Evolutionary conservation across 106 monocot genomes (phyloP), one percentile per base, ranked within the genome.

Genomic region (Alisma plantagoaquatica): DNA sequence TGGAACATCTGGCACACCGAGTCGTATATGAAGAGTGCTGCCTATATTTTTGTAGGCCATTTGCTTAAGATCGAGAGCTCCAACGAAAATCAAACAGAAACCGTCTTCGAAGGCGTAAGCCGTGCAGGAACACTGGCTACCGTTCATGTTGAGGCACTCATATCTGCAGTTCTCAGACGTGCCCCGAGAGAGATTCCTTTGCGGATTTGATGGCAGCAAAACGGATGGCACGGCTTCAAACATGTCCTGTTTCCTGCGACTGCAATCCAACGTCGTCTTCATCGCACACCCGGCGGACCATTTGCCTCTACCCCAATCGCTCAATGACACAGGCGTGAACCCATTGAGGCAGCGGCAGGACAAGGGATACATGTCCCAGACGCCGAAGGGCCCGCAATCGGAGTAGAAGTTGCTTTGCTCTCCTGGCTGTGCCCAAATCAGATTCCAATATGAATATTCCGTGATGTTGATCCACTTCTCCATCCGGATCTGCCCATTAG

Each of bases 41-140:
- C 59, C 66, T n/a, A n/a, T n/a, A n/a, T n/a, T n/a, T n/a, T 44
- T 57, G 27, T 32, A 64, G 33, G 43, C 14, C 10, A 55, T 4
- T 23, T 77, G 54, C 23, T 44, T 61, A 27, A 71, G 65, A 49
- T 77, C 67, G 11, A 35, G 3, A 5, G 56, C 46, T 2, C 17
- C 44, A 9, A 31, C 56, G 22, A 22, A 49, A 70, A 70, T 70
- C 8, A 71, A 12, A 5, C 56, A 66, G 18, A 70, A 76, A 1
- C 31, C 45, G 38, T 14, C 45, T 42, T 20, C 57, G 27, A 51
- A 77, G 15, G 41, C 21, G 28, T 62, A 71, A 27, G 66, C 71
- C 16, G 54, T 66, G 27, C 76, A 77, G 41, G 76, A 71, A 33
- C 76, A 77, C 30, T 67, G 41, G 11, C 66, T 62, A 26, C 55